Conservation (phyloP, 768 basidiomycete species). For the Leucosporidium creatinivorum region DNA sequence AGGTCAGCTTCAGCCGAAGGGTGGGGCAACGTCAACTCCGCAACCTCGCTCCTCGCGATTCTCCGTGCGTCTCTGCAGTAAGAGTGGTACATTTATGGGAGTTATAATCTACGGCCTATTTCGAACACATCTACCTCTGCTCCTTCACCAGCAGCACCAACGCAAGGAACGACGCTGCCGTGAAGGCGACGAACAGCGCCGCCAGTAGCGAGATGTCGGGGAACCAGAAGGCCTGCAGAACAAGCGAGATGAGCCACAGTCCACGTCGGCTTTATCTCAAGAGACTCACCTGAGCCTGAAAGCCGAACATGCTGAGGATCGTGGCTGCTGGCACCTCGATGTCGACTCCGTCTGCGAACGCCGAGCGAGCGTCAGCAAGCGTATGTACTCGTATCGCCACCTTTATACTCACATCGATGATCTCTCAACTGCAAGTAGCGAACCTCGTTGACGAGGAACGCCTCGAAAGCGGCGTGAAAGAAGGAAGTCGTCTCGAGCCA, state of each 20-base stretch:
- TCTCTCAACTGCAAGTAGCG: conserved; percentile 89
- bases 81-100: too few relatives aligned
- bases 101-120: too few relatives aligned
- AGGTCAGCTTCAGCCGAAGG: too few relatives aligned
- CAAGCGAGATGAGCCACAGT: not conserved
- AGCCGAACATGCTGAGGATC: conserved; percentile 87
- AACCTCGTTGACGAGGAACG: conserved; percentile 93
- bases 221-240: conserved; percentile 84
- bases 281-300: conserved; percentile 66
- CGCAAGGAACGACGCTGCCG: conserved; percentile 42
- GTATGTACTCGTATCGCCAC: not conserved
- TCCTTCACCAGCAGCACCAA: conserved; percentile 32
- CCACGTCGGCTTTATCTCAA: too few relatives aligned
- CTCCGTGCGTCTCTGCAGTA: too few relatives aligned
- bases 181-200: conserved; percentile 79
- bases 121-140: conserved; percentile 15
- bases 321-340: conserved; percentile 93
- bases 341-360: conserved; percentile 74
- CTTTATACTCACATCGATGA: conserved; percentile 43
- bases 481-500: conserved; percentile 91
- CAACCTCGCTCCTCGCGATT: too few relatives aligned
- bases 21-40: too few relatives aligned
- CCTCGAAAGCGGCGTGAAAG: conserved; percentile 98
- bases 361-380: conserved; percentile 5
- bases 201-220: conserved; percentile 80